These are phyloP conservation scores for Ramaria rubella DNA, from an alignment of 768 basidiomycete genomes.

Conservation along the genomic window DNA sequence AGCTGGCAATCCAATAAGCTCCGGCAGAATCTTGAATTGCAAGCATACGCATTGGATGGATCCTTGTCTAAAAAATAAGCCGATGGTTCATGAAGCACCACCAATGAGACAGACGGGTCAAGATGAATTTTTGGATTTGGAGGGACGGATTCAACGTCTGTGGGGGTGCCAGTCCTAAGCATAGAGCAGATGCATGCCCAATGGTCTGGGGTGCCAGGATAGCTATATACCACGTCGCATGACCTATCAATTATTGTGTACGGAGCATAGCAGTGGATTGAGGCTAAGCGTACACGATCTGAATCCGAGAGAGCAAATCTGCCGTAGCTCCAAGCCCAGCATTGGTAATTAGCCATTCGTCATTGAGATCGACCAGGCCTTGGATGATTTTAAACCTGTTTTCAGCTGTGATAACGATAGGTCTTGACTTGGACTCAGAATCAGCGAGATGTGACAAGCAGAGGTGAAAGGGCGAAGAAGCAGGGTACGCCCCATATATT, in stretches of 20 bases:
- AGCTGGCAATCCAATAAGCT: neutral
- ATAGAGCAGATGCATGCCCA: slow-evolving; percentile 45
- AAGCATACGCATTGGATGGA: slow-evolving; percentile 21
- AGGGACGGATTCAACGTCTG: slow-evolving; percentile 17
- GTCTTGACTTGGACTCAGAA: slow-evolving; percentile 47
- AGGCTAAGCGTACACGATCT: slow-evolving; percentile 46
- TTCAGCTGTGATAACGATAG: slow-evolving; percentile 24
- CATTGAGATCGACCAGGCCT: slow-evolving; percentile 42
- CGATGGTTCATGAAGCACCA: slow-evolving; percentile 58
- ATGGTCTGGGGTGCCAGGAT: slow-evolving; percentile 56
- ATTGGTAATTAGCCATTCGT: slow-evolving; percentile 33
- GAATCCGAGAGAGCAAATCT: slow-evolving; percentile 36
- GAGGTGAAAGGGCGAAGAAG: slow-evolving; percentile 66
- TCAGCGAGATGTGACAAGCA: slow-evolving; percentile 43
- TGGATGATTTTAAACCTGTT: neutral
- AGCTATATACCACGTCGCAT: slow-evolving; percentile 34
- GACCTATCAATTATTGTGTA: slow-evolving; percentile 9
- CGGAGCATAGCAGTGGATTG: neutral
- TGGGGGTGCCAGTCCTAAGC: slow-evolving; percentile 30
- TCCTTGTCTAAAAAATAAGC: slow-evolving; percentile 36
- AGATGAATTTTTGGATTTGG: slow-evolving; percentile 30
- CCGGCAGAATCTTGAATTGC: neutral
- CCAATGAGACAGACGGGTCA: slow-evolving; percentile 38
- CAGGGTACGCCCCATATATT: slow-evolving; percentile 53
- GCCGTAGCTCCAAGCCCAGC: slow-evolving; percentile 34